Conservation (phyloP, 1,284 basidiomycete genomes). For the Ganoderma sinense region DNA sequence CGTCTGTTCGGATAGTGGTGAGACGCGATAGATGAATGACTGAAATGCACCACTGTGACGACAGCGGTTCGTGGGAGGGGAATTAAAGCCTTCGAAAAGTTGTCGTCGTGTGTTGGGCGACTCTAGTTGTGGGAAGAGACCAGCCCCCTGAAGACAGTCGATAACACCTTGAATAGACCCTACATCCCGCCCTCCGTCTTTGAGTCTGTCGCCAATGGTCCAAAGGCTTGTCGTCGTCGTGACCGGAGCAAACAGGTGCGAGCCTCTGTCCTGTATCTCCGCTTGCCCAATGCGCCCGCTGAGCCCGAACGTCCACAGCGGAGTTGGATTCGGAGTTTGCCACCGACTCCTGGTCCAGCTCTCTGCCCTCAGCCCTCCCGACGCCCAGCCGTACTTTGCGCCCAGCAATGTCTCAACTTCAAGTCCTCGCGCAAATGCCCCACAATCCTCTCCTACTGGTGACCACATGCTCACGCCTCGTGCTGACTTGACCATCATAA, state of each 20-base stretch:
- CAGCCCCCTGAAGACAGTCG: neutral
- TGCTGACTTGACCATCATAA: conserved; percentile 73
- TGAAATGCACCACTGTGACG: neutral
- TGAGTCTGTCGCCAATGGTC: neutral
- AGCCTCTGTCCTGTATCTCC: neutral
- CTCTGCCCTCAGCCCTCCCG: conserved; percentile 55
- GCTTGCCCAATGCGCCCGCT: neutral
- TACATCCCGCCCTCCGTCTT: neutral
- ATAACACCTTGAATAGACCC: neutral
- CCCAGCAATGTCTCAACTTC: conserved; percentile 20
- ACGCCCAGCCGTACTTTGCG: conserved; percentile 54
- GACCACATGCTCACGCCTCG: conserved; percentile 34
- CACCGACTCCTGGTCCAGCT: conserved; percentile 81
- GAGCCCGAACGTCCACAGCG: conserved; percentile 52
- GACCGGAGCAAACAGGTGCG: conserved; percentile 75
- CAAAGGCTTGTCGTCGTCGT: conserved; percentile 61
- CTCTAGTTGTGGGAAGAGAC: neutral
- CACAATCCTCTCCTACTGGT: neutral
- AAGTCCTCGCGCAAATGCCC: neutral
- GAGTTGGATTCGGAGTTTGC: conserved; percentile 88
- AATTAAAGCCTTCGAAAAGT: neutral
- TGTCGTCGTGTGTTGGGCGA: no score
- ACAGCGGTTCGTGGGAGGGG: neutral
- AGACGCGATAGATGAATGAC: neutral
- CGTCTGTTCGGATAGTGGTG: neutral